Evolutionary conservation across 2,329 filamentous ascomycete species (phyloP), one percentile per base, ranked within the genome.

Genomic region (Penicillium rolfsii): DNA sequence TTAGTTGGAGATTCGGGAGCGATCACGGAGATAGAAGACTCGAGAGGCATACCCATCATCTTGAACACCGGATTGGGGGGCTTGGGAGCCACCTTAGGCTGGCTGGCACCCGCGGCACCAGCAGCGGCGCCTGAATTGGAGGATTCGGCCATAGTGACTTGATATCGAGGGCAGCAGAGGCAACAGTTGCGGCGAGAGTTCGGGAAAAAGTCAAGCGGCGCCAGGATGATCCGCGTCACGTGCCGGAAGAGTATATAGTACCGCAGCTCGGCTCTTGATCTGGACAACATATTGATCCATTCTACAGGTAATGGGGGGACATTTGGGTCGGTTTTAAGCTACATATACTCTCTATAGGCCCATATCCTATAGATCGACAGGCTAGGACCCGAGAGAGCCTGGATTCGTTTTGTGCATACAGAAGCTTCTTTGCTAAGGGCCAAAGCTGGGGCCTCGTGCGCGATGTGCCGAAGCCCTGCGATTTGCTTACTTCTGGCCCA

Each of bases 11-110:
- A 22, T 19, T 52, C 33, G 40, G 16, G 8, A 35, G 19, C 16
- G 9, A 24, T 30, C 33, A 46, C 28, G 43, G 57, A 40, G 22
- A 52, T 41, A 26, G 33, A 36, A 8, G 43, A 16, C 19, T 7
- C 6, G 30, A 48, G 40, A 55, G 38, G 24, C 71, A 61, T 75
- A 82, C 82, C 82, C 80, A 95, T 87, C 84, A 91, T 90, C 65
- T 86, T 86, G 70, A 91, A 85, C 57, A 87, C 90, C 46, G 89
- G 89, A 78, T 94, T 94, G 53, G 84, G 82, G 4, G 70, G 66
- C 70, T 81, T 82, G 38, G 74, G 77, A 50, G 79, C 71, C 64
- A 79, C 75, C 67, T 70, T 66, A 60, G 72, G 70, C 63, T 72
- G 75, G 72, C 77, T 70, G 61, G 76, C 67, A 57, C 76, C 78